Evolutionary conservation across 768 basidiomycete genomes (phyloP).

Genomic region (Naganishia friedmannii): DNA sequence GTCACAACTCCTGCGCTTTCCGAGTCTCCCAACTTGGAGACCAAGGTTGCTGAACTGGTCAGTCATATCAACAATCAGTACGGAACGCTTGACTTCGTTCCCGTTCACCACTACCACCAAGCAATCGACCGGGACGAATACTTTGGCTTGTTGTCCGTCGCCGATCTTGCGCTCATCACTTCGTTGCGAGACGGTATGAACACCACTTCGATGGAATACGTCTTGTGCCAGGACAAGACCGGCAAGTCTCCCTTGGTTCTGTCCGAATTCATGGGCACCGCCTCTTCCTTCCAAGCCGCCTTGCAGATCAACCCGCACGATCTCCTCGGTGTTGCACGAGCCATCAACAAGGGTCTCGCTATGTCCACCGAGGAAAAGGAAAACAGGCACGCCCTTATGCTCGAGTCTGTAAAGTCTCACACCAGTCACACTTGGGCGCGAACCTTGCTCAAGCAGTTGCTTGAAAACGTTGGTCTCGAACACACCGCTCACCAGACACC

Average conservation of each 20-base stretch:
- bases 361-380: slow-evolving; percentile 78
- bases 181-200: slow-evolving; percentile 98
- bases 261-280: slow-evolving; percentile 97
- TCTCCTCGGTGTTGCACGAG: slow-evolving; percentile 81
- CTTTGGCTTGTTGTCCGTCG: slow-evolving; percentile 86
- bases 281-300: slow-evolving; percentile 83
- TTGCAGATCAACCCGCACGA: slow-evolving; percentile 95
- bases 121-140: slow-evolving; percentile 96
- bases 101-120: slow-evolving; percentile 98
- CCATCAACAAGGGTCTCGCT: slow-evolving; percentile 79
- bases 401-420: slow-evolving; percentile 83
- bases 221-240: slow-evolving; percentile 83
- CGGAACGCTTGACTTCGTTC: slow-evolving; percentile 89
- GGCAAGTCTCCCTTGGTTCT: slow-evolving; percentile 78
- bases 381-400: slow-evolving; percentile 67
- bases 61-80: slow-evolving; percentile 94
- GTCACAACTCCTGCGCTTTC: slow-evolving; percentile 90
- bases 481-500: slow-evolving; percentile 81
- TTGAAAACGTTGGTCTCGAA: slow-evolving; percentile 73
- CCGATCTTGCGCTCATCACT: slow-evolving; percentile 91
- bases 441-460: slow-evolving; percentile 79
- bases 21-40: slow-evolving; percentile 88
- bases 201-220: slow-evolving; percentile 96
- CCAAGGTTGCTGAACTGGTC: slow-evolving; percentile 88
- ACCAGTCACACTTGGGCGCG: slow-evolving; percentile 95